Evolutionary conservation across 768 basidiomycete genomes (phyloP).

Genomic region (Nidularia sp.): DNA sequence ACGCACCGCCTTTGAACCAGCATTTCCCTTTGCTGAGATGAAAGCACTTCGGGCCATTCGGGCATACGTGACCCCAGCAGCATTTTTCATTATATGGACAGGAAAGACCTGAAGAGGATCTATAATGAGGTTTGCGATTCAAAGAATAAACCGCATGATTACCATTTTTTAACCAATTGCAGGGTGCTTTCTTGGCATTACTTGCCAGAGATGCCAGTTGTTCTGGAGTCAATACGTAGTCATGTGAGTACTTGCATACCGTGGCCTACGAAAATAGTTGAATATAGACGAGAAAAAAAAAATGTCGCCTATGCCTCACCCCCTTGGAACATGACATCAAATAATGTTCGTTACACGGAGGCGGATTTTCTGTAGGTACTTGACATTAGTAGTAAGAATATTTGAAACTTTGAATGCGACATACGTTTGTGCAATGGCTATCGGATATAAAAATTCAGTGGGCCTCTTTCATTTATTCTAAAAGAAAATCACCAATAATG

Average conservation of each 20-base stretch:
- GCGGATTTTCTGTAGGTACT: constrained; percentile 58
- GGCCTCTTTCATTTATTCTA: background rate
- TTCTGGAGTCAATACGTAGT: constrained; percentile 67
- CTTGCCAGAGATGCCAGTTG: constrained; percentile 67
- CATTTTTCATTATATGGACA: constrained; percentile 76
- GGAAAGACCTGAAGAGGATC: constrained; percentile 43
- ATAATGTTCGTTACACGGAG: constrained; percentile 84
- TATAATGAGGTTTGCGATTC: background rate
- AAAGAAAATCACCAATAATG: constrained; percentile 47
- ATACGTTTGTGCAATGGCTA: constrained; percentile 78
- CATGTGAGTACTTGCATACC: constrained; percentile 82
- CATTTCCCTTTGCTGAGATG: constrained; percentile 79
- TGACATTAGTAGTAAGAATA: background rate
- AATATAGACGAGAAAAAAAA: constrained; percentile 1
- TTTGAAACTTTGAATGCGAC: constrained; percentile 16
- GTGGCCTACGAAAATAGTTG: constrained; percentile 31
- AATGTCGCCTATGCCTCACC: constrained; percentile 28
- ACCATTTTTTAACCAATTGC: constrained; percentile 83
- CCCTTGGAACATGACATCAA: constrained; percentile 82
- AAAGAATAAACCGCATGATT: constrained; percentile 5
- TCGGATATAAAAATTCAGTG: too few species aligned
- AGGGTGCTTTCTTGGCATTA: constrained; percentile 83
- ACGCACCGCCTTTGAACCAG: constrained; percentile 77
- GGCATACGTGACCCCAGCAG: constrained; percentile 84
- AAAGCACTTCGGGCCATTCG: constrained; percentile 70